Percentiles rank a stretch among this genome's conserved stretches.
These are phyloP conservation scores for Artemisia argyi DNA, from an alignment of 129 eudicot species.

Conservation along the genomic window DNA sequence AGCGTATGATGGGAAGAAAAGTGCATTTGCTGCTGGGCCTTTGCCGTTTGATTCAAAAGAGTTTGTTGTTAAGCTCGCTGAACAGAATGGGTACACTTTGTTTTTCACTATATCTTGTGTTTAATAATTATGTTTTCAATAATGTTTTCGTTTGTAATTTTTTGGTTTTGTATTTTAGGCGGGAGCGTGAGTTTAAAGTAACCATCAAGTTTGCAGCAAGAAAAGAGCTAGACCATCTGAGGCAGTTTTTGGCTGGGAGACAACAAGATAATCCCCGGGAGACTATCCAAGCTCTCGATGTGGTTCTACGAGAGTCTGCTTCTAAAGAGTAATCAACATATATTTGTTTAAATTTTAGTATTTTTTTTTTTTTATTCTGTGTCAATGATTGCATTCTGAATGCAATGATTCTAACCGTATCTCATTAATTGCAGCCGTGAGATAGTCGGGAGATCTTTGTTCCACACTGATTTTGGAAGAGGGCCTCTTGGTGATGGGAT, in stretches of 20 bases:
- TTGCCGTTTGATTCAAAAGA: constrained; percentile 72
- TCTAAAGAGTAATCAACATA: constrained; percentile 27
- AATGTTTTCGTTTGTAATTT: not conserved
- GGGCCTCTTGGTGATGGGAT: constrained; percentile 70
- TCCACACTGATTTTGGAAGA: constrained; percentile 39
- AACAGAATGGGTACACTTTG: constrained; percentile 29
- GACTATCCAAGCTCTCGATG: constrained; percentile 78
- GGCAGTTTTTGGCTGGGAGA: constrained; percentile 41
- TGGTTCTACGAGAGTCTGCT: constrained; percentile 61
- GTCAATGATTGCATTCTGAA: not conserved
- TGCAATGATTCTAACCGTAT: not conserved
- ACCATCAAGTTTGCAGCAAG: constrained; percentile 63
- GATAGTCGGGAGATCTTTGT: constrained; percentile 72
- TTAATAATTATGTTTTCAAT: not conserved
- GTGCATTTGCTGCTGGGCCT: constrained; percentile 61
- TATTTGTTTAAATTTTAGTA: not conserved
- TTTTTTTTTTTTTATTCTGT: not conserved
- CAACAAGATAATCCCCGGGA: constrained; percentile 70
- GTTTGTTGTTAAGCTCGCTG: constrained; percentile 48
- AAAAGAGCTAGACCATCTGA: constrained; percentile 53
- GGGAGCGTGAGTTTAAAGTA: constrained; percentile 55
- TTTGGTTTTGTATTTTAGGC: constrained; percentile 37
- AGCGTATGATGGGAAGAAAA: constrained; percentile 81
- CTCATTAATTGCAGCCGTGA: constrained; percentile 38
- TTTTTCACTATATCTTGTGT: not conserved